phyloP scores from a whole-genome alignment of 2,329 filamentous ascomycete genomes.

The Trichophyton mentagrophytes region DNA sequence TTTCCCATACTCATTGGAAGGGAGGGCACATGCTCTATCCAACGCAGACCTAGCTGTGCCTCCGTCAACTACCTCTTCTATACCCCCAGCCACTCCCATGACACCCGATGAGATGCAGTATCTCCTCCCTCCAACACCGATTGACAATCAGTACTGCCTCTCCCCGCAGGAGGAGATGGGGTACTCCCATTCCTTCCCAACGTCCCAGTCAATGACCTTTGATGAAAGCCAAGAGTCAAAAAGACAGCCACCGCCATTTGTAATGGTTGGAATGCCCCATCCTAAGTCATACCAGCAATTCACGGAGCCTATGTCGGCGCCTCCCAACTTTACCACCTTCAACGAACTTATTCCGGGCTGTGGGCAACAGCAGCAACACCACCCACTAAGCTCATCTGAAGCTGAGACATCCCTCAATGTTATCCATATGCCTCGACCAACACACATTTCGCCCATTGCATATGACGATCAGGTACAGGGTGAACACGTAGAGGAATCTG shows the following conservation, averaged over 20 bases:
- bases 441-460: constrained; percentile 27
- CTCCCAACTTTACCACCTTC: constrained; percentile 12
- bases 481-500: constrained; percentile 13
- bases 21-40: constrained; percentile 23
- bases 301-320: constrained; percentile 27
- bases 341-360: neutral
- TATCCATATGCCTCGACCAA: constrained; percentile 24
- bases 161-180: constrained; percentile 20
- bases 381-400: constrained; percentile 25
- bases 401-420: constrained; percentile 21
- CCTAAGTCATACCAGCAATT: neutral
- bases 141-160: constrained; percentile 28
- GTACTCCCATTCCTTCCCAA: constrained; percentile 24
- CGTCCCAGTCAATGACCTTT: constrained; percentile 19
- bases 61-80: constrained; percentile 23
- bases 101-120: constrained; percentile 33
- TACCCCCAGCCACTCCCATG: constrained; percentile 33
- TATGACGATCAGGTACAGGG: constrained; percentile 22
- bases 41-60: constrained; percentile 21
- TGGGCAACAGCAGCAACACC: constrained; percentile 15
- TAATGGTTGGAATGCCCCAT: neutral
- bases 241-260: neutral
- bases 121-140: constrained; percentile 29
- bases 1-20: constrained; percentile 34
- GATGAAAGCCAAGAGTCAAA: neutral